Base-by-base conservation (phyloP, 495 filamentous ascomycete genomes). In the Hypoxylon rickii region DNA sequence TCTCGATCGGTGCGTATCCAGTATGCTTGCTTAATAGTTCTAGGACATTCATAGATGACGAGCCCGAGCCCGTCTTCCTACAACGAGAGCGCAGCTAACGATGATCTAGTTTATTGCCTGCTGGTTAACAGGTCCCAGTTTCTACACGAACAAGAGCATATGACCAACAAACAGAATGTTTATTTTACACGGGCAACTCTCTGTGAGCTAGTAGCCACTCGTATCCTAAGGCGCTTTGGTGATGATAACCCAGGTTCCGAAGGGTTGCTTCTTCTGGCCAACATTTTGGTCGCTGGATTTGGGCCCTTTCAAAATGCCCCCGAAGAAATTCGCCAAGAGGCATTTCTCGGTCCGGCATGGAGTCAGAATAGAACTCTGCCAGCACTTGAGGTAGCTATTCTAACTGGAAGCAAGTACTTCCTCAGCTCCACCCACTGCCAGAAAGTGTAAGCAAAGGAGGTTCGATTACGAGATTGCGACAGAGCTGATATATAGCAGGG, bases 241-340 rank as follows among this genome's bases (percentile, higher is more conserved):
- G 87, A 89, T 62, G 83, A 88, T 31, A 79, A 83, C 53, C 75
- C 82, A 19, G 85, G 83, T 11, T 78, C 77, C 1, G 63, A 78
- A 15, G 84, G 83, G n/a, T 73, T 90, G 16, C 74, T 89, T n/a
- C 72, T 85, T 7, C 73, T 90, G 13, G 79, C 86, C 1, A 85
- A 88, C 37, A 83, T 89, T n/a, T 73, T 90, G 26, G 82, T 90
- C 42, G 83, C 85, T 18, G 83, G 85, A 12, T 89, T 90, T 58
- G 82, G 88, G 54, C 87, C 87, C 4, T 89, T 89, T 51, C 85
- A 87, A 56, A 84, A 84, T 45, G 85, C 84, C 1, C 87, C 87
- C 2, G 59, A 69, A 8, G 79, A 85, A 44, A 70, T 88, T 26
- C 65, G 78, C 37, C 64, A 69, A 19, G 70, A 84, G 49, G 79